phyloP scores from a whole-genome alignment of 805 yeast genomes.

The Schizosaccharomyces octosporus region DNA sequence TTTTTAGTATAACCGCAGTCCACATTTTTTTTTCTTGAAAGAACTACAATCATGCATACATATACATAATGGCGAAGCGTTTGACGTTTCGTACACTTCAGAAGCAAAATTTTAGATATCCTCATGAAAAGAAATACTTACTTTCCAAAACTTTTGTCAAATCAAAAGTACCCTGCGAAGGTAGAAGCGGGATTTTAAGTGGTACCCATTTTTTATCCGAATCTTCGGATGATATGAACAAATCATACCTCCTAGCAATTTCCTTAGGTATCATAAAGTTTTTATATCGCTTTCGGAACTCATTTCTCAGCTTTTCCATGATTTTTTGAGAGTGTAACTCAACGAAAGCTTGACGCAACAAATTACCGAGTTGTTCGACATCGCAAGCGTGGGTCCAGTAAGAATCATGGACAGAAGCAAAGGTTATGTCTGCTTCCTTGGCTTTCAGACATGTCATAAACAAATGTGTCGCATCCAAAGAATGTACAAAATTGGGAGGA shows the following conservation, averaged over 20 bases:
- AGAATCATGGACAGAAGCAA: conserved; percentile 93
- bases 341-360: conserved; percentile 58
- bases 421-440: conserved; percentile 34
- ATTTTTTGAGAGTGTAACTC: conserved; percentile 50
- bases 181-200: conserved; percentile 12
- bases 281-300: conserved; percentile 57
- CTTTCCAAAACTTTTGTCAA: conserved; percentile 48
- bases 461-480: conserved; percentile 94
- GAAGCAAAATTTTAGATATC: no score
- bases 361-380: conserved; percentile 42
- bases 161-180: conserved; percentile 47
- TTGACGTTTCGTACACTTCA: no score
- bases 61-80: no score
- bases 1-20: no score
- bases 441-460: conserved; percentile 64
- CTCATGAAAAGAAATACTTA: conserved; percentile 44
- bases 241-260: conserved; percentile 10
- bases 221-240: conserved; percentile 8
- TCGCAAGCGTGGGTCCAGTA: conserved; percentile 93
- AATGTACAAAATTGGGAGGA: conserved; percentile 88
- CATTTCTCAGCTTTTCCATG: conserved; percentile 43
- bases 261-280: conserved; percentile 20
- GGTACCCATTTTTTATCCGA: conserved; percentile 27
- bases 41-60: no score
- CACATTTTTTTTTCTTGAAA: no score